Evolutionary conservation across 371 early-diverging fungal species (phyloP), one percentile per base, ranked within the genome.

Genomic region (Syncephalastrum contaminatum): DNA sequence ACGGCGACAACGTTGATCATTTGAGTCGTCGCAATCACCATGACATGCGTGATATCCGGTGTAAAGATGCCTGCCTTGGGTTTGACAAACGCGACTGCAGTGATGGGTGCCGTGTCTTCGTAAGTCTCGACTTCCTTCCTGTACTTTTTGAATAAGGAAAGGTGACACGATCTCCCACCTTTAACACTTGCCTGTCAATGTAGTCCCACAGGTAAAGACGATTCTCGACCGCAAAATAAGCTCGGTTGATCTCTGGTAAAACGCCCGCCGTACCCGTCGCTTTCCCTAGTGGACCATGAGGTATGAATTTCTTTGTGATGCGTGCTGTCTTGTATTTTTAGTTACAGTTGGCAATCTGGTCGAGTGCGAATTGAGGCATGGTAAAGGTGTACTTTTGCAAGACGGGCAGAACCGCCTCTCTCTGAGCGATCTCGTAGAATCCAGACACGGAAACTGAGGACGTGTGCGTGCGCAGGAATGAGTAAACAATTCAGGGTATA

Each of bases 151-250:
- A 20, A 45, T 22, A n/a, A 18, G 45, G 10, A 47, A 40, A 6
- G 6, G 36, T 30, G 10, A 30, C 36, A 30, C 36, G 36, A 30
- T 36, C 14, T 1, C 13, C 24, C 44, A 22, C 30, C 16, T 48
- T 48, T 16, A 12, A 15, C 15, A 44, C 46, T 63, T 74, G 80
- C 80, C 81, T 82, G 24, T 85, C 84, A 42, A 69, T 70, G 66
- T 92, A 95, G 65, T 97, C 69, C 94, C 94, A 95, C 41, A 97
- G 62, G 63, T 88, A 93, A 46, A 96, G 81, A 22, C 83, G 73
- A 61, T 92, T 88, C 64, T 92, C 93, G 44, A 95, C 85, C 4
- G 90, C 88, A 49, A 95, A 88, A 87, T 94, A 97, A 7, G 90
- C 95, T 30, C 92, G 85, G 43, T 86, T 75, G 51, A 97, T 88